Evolutionary conservation across 805 yeast genomes (phyloP), one percentile per base, ranked within the genome.

Genomic region (Wickerhamiella vanderwaltii): DNA sequence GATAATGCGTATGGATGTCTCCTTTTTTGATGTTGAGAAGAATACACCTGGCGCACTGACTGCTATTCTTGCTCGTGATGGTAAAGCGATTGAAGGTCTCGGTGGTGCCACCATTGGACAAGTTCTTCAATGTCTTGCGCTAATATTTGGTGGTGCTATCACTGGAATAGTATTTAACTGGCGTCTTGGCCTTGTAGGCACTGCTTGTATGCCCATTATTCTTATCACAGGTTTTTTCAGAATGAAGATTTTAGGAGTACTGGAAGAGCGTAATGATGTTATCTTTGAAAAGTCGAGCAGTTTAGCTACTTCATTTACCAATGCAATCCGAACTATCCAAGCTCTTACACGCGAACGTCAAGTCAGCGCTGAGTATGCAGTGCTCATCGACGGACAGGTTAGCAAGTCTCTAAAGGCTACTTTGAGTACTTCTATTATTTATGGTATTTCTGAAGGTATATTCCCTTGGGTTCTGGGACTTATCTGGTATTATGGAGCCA

Each of bases 401-500:
- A 23, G 28, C 6, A 37, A 20, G 19, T 41, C 50, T 3, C 18
- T 39, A 7, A 6, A n/a, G 7, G 26, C 37, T 2, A 41, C 41
- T 5, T 19, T 39, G 6, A 16, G 26, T 11, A 46, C 56, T 1
- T 52, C 59, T 3, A 32, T 50, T 9, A 33, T 49, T 19, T 56
- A 46, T 33, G 60, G 54, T 15, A 31, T 53, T 15, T 43, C 53
- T 26, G 58, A 55, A 42, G 56, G 56, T 2, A 15, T 46, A 25
- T 28, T 52, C 9, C 52, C 47, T 20, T 52, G 45, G 35, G 44
- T 53, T 9, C 32, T 50, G 15, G 60, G 50, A 5, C 39, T 56
- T 13, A 46, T 50, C 1, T 56, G 55, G 44, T 56, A 60, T 58
- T 55, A 51, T 24, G 60, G 60, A 16, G 42, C 51, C 17, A 50